Evolutionary conservation across 192 early-diverging fungal genomes (phyloP).

Genomic region (Coemansia sp.): DNA sequence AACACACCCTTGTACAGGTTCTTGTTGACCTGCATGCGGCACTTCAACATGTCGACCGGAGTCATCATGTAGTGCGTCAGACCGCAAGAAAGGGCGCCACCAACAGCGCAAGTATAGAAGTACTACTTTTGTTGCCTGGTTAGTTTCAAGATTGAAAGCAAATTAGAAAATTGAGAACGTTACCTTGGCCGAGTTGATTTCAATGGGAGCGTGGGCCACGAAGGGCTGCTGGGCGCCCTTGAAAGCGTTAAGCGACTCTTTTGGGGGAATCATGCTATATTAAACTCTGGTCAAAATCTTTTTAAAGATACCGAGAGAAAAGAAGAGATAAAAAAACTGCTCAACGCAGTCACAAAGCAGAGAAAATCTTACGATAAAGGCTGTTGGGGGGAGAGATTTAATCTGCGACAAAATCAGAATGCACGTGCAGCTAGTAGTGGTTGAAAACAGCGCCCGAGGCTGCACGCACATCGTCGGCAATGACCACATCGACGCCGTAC

Average conservation of each 20-base stretch:
- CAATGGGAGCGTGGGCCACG: conserved; percentile 49
- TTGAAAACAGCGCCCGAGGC: conserved; percentile 11
- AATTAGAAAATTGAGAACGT: background rate
- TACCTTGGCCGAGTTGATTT: conserved; percentile 54
- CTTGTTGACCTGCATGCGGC: conserved; percentile 59
- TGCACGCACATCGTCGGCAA: conserved; percentile 66
- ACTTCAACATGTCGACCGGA: conserved; percentile 58
- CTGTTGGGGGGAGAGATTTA: background rate
- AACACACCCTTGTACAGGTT: conserved; percentile 53
- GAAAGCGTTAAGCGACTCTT: conserved; percentile 50
- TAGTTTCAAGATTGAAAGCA: too few relatives aligned
- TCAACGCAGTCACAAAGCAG: conserved; percentile 1
- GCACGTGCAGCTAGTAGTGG: conserved; percentile 2
- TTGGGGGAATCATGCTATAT: conserved; percentile 29
- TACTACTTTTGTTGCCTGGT: conserved; percentile 33
- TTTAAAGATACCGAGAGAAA: background rate
- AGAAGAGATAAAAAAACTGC: conserved; percentile 3
- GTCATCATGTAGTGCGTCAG: conserved; percentile 65
- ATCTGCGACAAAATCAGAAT: background rate
- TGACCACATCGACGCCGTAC: conserved; percentile 86
- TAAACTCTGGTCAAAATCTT: too few relatives aligned
- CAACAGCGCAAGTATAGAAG: conserved; percentile 62
- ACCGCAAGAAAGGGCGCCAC: conserved; percentile 65
- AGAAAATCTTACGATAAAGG: background rate
- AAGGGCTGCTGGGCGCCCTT: conserved; percentile 49